Percentiles rank a stretch among this genome's conserved stretches.
Conservation (phyloP, 2,329 filamentous ascomycete species). For the Botrytis sinoallii region DNA sequence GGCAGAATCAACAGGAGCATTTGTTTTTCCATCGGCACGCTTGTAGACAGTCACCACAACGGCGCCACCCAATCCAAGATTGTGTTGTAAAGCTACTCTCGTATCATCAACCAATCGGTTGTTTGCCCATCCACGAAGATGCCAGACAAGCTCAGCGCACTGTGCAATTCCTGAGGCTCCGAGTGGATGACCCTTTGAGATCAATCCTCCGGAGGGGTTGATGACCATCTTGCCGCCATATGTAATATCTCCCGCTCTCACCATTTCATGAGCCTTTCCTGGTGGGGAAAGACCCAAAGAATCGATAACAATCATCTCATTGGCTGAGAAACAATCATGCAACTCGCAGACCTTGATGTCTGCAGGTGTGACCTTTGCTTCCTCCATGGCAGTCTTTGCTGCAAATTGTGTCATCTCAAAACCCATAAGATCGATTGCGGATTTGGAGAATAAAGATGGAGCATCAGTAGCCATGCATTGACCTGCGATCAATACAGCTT, state of each 20-base stretch:
- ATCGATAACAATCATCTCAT: slow-evolving; percentile 89
- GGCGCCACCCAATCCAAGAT: slow-evolving; percentile 86
- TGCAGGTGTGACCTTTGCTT: slow-evolving; percentile 65
- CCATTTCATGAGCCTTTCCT: slow-evolving; percentile 89
- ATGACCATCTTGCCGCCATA: slow-evolving; percentile 76
- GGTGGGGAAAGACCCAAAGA: slow-evolving; percentile 73
- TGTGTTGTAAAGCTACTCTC: slow-evolving; percentile 79
- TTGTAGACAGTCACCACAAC: slow-evolving; percentile 88
- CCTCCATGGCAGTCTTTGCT: slow-evolving; percentile 63
- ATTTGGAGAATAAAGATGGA: slow-evolving; percentile 72
- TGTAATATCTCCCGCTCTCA: slow-evolving; percentile 83
- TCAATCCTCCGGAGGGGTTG: slow-evolving; percentile 91
- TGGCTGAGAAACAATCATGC: slow-evolving; percentile 95
- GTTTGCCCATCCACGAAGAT: slow-evolving; percentile 92
- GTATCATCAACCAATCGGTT: slow-evolving; percentile 73
- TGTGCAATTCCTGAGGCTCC: slow-evolving; percentile 94
- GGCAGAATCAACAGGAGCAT: slow-evolving; percentile 58
- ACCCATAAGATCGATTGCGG: slow-evolving; percentile 84
- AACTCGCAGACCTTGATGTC: slow-evolving; percentile 86
- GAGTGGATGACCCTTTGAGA: slow-evolving; percentile 93
- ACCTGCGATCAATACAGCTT: slow-evolving; percentile 86
- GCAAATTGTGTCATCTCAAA: slow-evolving; percentile 79
- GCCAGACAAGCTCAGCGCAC: slow-evolving; percentile 93
- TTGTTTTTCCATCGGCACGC: slow-evolving; percentile 72
- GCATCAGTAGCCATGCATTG: slow-evolving; percentile 85